A percentile compares a stretch with the other conserved stretches of the same genome.
Evolutionary conservation across 2,329 filamentous ascomycete species (phyloP).

Genomic region (Cladosporium velox): DNA sequence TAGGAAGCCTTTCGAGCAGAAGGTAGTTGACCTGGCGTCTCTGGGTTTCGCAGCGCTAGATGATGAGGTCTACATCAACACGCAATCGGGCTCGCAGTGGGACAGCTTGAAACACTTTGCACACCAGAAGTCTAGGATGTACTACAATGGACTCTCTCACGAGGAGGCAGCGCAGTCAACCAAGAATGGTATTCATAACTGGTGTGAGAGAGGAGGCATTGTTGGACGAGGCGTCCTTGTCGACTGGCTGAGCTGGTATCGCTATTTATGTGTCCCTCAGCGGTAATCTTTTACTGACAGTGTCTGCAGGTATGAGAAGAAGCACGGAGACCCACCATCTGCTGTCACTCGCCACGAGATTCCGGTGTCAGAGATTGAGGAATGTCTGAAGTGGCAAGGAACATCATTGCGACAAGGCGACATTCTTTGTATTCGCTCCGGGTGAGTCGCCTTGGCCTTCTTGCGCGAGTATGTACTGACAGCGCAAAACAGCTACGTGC

Average conservation of each 20-base stretch:
- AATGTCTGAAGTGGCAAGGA: conserved; percentile 27
- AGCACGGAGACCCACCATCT: conserved; percentile 53
- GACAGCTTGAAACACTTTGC: conserved; percentile 51
- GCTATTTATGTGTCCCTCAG: background rate
- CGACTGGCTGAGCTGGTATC: conserved; percentile 46
- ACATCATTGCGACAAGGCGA: conserved; percentile 50
- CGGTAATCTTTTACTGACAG: background rate
- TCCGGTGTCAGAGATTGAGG: conserved; percentile 44
- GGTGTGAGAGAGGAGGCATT: conserved; percentile 53
- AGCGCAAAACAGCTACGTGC: conserved; percentile 33
- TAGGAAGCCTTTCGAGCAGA: conserved; percentile 33
- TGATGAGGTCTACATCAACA: conserved; percentile 58
- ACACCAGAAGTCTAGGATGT: conserved; percentile 38
- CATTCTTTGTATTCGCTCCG: conserved; percentile 57
- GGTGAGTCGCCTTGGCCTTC: conserved; percentile 27
- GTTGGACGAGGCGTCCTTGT: conserved; percentile 58
- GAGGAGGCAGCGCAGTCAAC: conserved; percentile 24
- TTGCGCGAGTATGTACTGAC: background rate
- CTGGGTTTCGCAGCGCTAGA: conserved; percentile 36
- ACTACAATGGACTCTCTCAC: conserved; percentile 33
- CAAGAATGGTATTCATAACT: conserved; percentile 43
- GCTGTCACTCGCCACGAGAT: conserved; percentile 53
- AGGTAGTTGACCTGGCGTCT: conserved; percentile 30
- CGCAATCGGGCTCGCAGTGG: conserved; percentile 59
- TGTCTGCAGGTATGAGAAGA: conserved; percentile 35